Evolutionary conservation across 352 stramenopile species (phyloP), one percentile per base, ranked within the genome.

Genomic region (Globisporangium sylvaticum): DNA sequence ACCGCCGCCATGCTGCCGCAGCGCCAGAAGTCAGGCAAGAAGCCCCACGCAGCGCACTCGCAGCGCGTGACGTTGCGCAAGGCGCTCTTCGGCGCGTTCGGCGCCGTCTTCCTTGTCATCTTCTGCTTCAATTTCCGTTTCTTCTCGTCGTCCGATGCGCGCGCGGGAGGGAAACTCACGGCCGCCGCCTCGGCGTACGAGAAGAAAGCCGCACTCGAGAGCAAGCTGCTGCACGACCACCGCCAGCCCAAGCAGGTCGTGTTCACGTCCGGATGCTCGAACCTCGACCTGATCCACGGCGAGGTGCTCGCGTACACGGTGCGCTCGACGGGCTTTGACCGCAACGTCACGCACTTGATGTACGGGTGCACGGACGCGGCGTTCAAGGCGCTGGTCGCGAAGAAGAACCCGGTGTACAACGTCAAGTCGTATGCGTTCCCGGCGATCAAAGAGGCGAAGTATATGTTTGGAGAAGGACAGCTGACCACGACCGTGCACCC

Each of bases 201-300:
- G 27, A 58, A 37, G 15, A 50, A 57, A 6, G 44, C 55, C 7
- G 61, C 53, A 24, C 71, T 70, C 31, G 73, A 80, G 34, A 63
- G 63, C 44, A 76, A 67, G 64, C 64, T 69, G 59, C 31, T 68
- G 31, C 75, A 75, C 42, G 72, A 85, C n/a, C 79, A 77, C n/a
- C 80, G 84, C 29, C 69, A 81, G 12, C 78, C 89, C 14, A 68
- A 78, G 61, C 84, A 92, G 64, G 31, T 95, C 22, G 80, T 83
- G 27, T 95, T 93, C 74, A 92, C 85, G 61, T 92, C 87, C 14
- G 81, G 79, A 7, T 95, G 87, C 70, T 67, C 74, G 18, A 69
- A 84, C 39, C 52, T 80, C 6, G 85, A 95, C 65, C 68, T 90
- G 29, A 66, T 95, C 22, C 87, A 85, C 62, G 72, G 72, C 10